phyloP scores from a whole-genome alignment of 371 early-diverging fungal genomes.

The Mucor piriformis region DNA sequence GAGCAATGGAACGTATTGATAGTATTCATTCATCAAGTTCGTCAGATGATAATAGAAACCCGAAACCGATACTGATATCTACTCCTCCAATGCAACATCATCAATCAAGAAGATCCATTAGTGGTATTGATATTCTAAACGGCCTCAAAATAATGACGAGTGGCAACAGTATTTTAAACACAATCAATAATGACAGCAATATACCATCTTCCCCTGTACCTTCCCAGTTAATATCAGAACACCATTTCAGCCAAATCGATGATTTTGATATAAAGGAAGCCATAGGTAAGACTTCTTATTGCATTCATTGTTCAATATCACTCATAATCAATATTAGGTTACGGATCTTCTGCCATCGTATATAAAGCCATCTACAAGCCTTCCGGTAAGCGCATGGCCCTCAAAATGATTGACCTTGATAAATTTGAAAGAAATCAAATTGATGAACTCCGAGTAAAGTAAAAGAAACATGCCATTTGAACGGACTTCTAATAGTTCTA shows the following conservation, averaged over 20 bases:
- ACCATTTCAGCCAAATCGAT: constrained; percentile 34
- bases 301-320: too few species aligned
- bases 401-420: constrained; percentile 86
- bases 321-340: too few species aligned
- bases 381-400: constrained; percentile 64
- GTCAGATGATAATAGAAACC: constrained; percentile 4
- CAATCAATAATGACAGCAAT: background rate
- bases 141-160: constrained; percentile 27
- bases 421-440: constrained; percentile 88
- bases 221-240: constrained; percentile 18
- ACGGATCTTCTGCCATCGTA: constrained; percentile 83
- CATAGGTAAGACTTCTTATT: constrained; percentile 46
- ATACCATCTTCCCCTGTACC: constrained; percentile 23
- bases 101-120: constrained; percentile 24
- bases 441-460: constrained; percentile 82
- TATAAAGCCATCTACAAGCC: constrained; percentile 77
- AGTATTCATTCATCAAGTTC: constrained; percentile 11
- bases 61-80: constrained; percentile 15
- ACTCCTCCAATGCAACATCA: constrained; percentile 6
- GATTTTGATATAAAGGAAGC: constrained; percentile 45
- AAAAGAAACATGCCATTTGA: too few species aligned
- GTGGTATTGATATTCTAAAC: constrained; percentile 26
- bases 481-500: background rate
- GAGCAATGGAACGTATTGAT: constrained; percentile 9
- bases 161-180: constrained; percentile 3